Base-by-base conservation (phyloP, 805 yeast species). In the Monosporozyma aerobia region DNA sequence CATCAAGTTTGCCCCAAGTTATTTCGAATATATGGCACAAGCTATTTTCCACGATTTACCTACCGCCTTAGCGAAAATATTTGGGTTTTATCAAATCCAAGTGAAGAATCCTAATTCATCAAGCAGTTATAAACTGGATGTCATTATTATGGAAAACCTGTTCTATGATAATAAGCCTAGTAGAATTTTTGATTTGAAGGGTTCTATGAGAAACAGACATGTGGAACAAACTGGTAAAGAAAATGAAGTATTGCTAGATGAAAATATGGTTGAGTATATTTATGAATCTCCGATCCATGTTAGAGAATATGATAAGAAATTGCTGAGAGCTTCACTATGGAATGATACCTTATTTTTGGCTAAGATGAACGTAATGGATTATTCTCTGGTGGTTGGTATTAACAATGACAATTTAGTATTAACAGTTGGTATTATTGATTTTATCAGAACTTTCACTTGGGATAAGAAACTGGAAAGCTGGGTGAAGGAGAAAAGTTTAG, bases 331-430 rank as follows among this genome's bases (percentile, higher is more conserved):
- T 0, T 90, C 97, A 0, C 70, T 94, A 30, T 94, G 95, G 85
- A 94, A 95, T 63, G 99, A 94, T 62, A 94, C 98, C 0, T 73
- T 94, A 14, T 95, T 94, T 65, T 72, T 94, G 51, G 90, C 96
- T 3, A 94, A 95, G 62, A 88, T 94, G 96, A 95, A 94, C 64
- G 98, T 94, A 5, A 94, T 94, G 99, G 99, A 94, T 68, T 94
- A 94, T 64, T 92, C 98, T 0, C 73, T 94, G 57, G 96, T 94
- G 9, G 84, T 94, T 54, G 99, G 98, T 0, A 87, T 94, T 43
- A 96, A 94, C 64, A 73, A 69, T 48, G 77, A 79, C 23, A 78
- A 78, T 56, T 77, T 78, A 50, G 83, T 83, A 51, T 73, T 94
- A 39, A 89, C 90, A 19, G 96, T 90, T 13, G 99, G 99, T 3